These are phyloP conservation scores for Yarrowia sp. DNA, from an alignment of 805 yeast genomes.

Conservation along the genomic window DNA sequence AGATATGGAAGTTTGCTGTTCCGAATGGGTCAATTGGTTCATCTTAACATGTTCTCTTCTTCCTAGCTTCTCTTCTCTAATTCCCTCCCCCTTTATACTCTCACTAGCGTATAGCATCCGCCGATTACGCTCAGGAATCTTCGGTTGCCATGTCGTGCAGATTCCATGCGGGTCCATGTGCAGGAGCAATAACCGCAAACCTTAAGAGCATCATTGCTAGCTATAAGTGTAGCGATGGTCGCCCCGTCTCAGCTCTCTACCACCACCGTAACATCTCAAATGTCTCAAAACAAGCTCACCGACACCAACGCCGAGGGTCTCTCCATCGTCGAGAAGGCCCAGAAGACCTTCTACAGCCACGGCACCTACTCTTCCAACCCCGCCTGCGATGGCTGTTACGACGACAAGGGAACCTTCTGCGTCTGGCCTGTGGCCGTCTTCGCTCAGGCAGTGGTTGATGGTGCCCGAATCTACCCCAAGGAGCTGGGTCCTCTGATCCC, in stretches of 20 bases:
- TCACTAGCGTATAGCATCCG: constrained; percentile 7
- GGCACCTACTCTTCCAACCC: constrained; percentile 46
- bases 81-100: too few relatives aligned
- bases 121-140: background rate
- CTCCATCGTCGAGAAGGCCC: constrained; percentile 38
- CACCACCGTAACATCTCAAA: background rate
- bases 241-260: background rate
- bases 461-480: constrained; percentile 59
- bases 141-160: constrained; percentile 18
- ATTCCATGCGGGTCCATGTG: background rate
- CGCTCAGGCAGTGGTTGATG: constrained; percentile 71
- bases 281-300: constrained; percentile 12
- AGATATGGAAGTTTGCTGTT: too few relatives aligned
- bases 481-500: constrained; percentile 62
- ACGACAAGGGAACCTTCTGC: constrained; percentile 62
- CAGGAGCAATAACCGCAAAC: constrained; percentile 20
- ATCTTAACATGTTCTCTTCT: too few relatives aligned
- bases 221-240: constrained; percentile 4
- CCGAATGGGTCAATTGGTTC: background rate
- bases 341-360: constrained; percentile 45
- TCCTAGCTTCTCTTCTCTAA: too few relatives aligned
- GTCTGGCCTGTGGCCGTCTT: constrained; percentile 76
- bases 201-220: constrained; percentile 3
- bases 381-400: constrained; percentile 55
- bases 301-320: constrained; percentile 33